Percentiles rank a stretch among this genome's conserved stretches.
phyloP scores from a whole-genome alignment of 306 rosid species.

The Cicer arietinum region DNA sequence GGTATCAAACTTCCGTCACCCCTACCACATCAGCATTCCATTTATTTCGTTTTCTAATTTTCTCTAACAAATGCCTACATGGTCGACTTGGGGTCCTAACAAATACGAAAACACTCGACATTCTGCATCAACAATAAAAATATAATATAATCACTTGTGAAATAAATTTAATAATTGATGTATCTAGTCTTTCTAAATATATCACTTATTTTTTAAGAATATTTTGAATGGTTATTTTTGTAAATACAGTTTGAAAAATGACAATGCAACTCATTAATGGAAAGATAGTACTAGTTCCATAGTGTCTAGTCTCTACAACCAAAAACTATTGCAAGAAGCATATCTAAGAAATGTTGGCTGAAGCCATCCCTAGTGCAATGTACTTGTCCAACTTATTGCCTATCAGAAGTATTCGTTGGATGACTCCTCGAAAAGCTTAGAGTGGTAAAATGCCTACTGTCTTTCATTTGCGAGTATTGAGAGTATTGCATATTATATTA shows the following conservation, averaged over 20 bases:
- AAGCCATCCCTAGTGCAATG: not conserved
- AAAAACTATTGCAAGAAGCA: not conserved
- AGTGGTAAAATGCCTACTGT: not conserved
- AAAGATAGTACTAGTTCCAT: not conserved
- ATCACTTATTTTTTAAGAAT: not conserved
- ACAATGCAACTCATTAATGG: not conserved
- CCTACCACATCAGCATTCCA: too few species aligned
- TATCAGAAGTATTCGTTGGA: not conserved
- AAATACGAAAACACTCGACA: too few species aligned
- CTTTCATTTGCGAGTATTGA: not conserved
- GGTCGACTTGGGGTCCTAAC: too few species aligned
- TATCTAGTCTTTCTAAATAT: slow-evolving; percentile 6
- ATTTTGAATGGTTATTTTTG: not conserved
- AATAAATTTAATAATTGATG: not conserved
- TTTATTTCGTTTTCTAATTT: too few species aligned
- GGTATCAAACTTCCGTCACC: too few species aligned
- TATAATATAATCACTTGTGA: not conserved
- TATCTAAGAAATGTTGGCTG: too few species aligned
- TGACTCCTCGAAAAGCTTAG: slow-evolving; percentile 1
- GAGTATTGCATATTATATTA: not conserved
- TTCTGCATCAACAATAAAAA: too few species aligned
- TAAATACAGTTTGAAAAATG: not conserved
- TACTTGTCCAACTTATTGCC: not conserved
- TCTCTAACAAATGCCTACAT: too few species aligned
- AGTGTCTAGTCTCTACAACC: too few species aligned